Conservation (phyloP, 106 monocot genomes). For the Platanthera zijinensis region DNA sequence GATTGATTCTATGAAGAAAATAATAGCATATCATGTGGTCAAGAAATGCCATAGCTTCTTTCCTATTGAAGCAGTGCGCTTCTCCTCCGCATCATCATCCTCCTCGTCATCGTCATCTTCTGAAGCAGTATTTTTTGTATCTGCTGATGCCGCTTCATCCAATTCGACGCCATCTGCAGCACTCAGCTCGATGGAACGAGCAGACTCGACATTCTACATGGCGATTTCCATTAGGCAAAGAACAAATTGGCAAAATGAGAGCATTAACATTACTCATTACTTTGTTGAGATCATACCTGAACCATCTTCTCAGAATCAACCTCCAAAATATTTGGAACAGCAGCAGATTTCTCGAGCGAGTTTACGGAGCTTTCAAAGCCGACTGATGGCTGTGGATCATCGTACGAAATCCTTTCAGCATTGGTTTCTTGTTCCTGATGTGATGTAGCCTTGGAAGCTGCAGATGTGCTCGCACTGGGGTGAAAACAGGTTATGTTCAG, state of each 20-base stretch:
- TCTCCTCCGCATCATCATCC: constrained; percentile 29
- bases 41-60: constrained; percentile 70
- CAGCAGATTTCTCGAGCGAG: constrained; percentile 11
- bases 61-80: constrained; percentile 38
- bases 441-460: constrained; percentile 14
- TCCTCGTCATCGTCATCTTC: constrained; percentile 7
- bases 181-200: constrained; percentile 22
- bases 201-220: background rate
- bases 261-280: background rate
- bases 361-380: background rate
- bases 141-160: background rate
- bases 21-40: constrained; percentile 29
- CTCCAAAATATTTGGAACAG: constrained; percentile 16
- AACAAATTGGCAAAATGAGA: background rate
- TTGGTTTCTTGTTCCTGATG: constrained; percentile 25
- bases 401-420: constrained; percentile 23
- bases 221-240: background rate
- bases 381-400: background rate
- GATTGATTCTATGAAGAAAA: background rate
- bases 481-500: background rate
- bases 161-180: constrained; percentile 9
- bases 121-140: constrained; percentile 14
- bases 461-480: constrained; percentile 34
- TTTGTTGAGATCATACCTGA: constrained; percentile 7
- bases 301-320: constrained; percentile 30